These are phyloP conservation scores for Podaxis sp. DNA, from an alignment of 768 basidiomycete species.

Conservation along the genomic window DNA sequence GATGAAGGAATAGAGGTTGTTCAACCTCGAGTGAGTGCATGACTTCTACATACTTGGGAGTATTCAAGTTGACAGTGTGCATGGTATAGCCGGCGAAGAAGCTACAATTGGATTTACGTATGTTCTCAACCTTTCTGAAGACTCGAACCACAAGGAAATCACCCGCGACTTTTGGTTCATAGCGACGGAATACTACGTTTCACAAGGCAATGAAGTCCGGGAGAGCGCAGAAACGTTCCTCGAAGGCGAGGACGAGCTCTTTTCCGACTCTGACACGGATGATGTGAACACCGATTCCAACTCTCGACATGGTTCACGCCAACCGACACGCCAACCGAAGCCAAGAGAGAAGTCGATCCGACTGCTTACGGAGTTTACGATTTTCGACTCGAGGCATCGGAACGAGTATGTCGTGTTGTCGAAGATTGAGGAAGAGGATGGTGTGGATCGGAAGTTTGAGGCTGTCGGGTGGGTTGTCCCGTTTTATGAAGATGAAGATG, in stretches of 20 bases:
- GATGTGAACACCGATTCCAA: neutral
- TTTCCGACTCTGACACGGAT: neutral
- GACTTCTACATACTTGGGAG: neutral
- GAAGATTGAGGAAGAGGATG: slow-evolving; percentile 42
- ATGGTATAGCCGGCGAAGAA: slow-evolving; percentile 6
- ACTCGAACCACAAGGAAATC: neutral
- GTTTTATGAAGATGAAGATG: slow-evolving; percentile 44
- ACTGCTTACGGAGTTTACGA: slow-evolving; percentile 51
- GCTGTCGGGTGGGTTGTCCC: slow-evolving; percentile 56
- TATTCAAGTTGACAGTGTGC: neutral
- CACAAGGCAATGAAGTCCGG: neutral
- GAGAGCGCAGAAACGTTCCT: slow-evolving; percentile 6
- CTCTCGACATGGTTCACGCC: neutral
- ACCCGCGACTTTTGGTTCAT: neutral
- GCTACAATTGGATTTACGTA: slow-evolving; percentile 10
- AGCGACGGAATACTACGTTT: slow-evolving; percentile 7
- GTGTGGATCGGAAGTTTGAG: slow-evolving; percentile 39
- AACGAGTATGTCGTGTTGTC: slow-evolving; percentile 48
- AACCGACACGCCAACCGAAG: neutral
- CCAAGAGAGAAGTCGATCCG: slow-evolving; percentile 24
- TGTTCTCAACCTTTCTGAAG: neutral
- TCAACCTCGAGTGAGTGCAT: neutral
- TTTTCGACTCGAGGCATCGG: slow-evolving; percentile 53
- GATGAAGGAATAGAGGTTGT: neutral
- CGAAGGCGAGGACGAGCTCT: slow-evolving; percentile 11